phyloP scores from a whole-genome alignment of 257 asterid genomes.

The Solanum sparsipilum region DNA sequence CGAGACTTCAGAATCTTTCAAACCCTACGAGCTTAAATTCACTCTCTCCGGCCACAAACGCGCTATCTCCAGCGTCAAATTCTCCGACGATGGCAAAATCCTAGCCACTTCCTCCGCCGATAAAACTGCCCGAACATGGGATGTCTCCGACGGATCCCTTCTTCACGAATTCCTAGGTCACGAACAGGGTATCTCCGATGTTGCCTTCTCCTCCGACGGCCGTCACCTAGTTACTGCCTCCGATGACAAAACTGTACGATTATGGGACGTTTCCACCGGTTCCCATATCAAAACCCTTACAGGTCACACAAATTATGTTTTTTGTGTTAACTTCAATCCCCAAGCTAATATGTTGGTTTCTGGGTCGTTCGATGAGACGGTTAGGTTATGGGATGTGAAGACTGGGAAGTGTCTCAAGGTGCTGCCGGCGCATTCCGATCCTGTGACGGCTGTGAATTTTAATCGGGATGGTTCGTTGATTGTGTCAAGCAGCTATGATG shows the following conservation, averaged over 20 bases:
- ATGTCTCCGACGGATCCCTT: conserved; percentile 32
- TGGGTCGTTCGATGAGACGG: conserved; percentile 89
- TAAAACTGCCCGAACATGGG: conserved; percentile 66
- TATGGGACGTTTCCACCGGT: conserved; percentile 77
- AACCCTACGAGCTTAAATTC: conserved; percentile 64
- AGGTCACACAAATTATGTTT: conserved; percentile 83
- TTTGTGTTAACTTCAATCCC: conserved; percentile 77
- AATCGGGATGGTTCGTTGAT: conserved; percentile 76
- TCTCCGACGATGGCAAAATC: conserved; percentile 71
- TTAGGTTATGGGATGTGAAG: conserved; percentile 90
- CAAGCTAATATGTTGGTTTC: conserved; percentile 80
- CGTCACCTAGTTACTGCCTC: conserved; percentile 87
- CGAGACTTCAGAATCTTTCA: conserved; percentile 39
- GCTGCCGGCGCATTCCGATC: conserved; percentile 93
- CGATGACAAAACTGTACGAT: conserved; percentile 81
- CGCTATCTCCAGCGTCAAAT: conserved; percentile 66
- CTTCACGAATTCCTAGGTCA: conserved; percentile 71
- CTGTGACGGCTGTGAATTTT: conserved; percentile 76
- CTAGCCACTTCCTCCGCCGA: conserved; percentile 85
- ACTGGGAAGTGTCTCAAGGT: conserved; percentile 84
- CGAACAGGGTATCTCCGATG: conserved; percentile 73
- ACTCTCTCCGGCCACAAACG: conserved; percentile 72
- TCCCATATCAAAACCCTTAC: conserved; percentile 62
- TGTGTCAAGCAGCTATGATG: conserved; percentile 87
- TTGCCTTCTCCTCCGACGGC: conserved; percentile 73